Base-by-base conservation (phyloP, 2,329 filamentous ascomycete species). In the Cadophora malorum region DNA sequence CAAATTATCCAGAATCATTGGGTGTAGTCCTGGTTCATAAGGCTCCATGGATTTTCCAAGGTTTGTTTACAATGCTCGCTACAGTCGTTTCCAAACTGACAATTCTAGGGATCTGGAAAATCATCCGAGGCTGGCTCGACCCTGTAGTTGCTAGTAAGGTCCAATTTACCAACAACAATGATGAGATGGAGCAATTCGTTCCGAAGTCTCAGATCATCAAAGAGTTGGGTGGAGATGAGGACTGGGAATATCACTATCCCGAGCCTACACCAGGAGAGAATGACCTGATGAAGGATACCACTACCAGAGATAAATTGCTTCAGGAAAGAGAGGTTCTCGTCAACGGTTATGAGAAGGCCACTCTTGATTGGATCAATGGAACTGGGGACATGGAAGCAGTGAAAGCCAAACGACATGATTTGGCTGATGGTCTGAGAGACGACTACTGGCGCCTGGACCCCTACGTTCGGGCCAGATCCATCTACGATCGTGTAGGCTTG, bases 21-120 rank as follows among this genome's bases (percentile, higher is more conserved):
- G 96, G 95, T 33, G 86, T 91, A 1, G 93, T 98, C 2, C 86
- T 98, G 56, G 93, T 99, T 47, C 96, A 99, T 83, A 97, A 97
- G 79, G 90, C 96, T 0, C 96, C 96, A 3, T 99, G 96, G 96
- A 83, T 99, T 56, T 99, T 99, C 82, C 94, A 97, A 83, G 91
- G 92, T 90, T 23, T 66, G 41, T 28, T 7, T 33, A 14, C 7
- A 45, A 21, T 10, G 1, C 8, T 10, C 25, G 25, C 14, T 45
- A 6, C 35, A 10, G 8, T n/a, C 80, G 65, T n/a, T 2, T 56
- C n/a, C 4, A 33, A 16, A 52, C 61, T 70, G 35, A 70, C 61
- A 33, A 7, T 12, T 19, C 5, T 68, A 92, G 91, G 92, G n/a
- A 92, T 98, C 71, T 98, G 95, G 96, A 94, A 89, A 78, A 92